Evolutionary conservation across 1,284 basidiomycete species (phyloP), one percentile per base, ranked within the genome.

Genomic region (Cutaneotrichosporon sp.): DNA sequence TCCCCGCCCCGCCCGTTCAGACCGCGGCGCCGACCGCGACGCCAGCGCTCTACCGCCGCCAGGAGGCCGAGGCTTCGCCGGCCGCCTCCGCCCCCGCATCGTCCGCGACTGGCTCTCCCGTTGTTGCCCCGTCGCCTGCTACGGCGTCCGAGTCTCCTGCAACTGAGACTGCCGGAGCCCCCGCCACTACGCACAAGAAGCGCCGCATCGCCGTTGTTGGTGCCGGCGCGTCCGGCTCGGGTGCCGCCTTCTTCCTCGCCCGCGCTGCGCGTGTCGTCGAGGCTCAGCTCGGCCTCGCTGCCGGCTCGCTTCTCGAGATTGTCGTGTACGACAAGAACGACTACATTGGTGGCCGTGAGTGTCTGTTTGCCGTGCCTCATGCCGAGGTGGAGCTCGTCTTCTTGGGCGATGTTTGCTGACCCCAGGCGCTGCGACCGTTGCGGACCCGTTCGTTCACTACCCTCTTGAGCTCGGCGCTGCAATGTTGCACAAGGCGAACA

Each of bases 231-330:
- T 90, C 85, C 8, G 94, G 93, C 3, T 87, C 86, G 13, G 87
- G 89, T 14, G 90, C 92, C 9, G 91, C 93, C 1, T 94, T 91
- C 77, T 94, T 92, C 87, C 84, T 95, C 54, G 81, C 84, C 7
- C 66, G 76, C 29, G 81, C 81, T 0, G 76, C 70, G 14, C 66
- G 68, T 29, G 89, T 88, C 70, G 89, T 89, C 13, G 87, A 87
- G 69, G 82, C 88, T 62, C 80, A 89, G 33, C 85, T 83, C 56
- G 87, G 85, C 1, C 20, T 69, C 36, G 62, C 68, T 11, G 60
- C 72, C 20, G 74, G 89, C 25, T 83, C 87, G 56, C 80, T 92
- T 5, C 46, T 77, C 8, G 86, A 90, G 46, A 81, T 95, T 11
- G 91, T 94, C 66, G 84, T 97, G 8, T 95, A 88, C 74, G 93